Base-by-base conservation (phyloP, 176 grass and related monocot genomes). In the Oryza meyeriana region DNA sequence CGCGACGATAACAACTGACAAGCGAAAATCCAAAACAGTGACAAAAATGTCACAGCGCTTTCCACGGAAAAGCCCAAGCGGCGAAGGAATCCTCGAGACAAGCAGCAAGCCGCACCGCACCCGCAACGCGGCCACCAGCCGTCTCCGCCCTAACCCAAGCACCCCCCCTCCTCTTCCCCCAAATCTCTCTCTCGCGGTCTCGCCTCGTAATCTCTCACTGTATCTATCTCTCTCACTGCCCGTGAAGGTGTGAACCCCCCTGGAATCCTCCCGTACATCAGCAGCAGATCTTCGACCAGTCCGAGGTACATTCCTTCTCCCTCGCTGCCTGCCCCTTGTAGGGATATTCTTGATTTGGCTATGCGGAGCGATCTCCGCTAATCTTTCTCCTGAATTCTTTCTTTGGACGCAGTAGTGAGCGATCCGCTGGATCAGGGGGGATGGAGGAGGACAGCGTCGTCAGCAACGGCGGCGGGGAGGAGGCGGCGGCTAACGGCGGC, bases 381-480 rank as follows among this genome's bases (percentile, higher is more conserved):
- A 12, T 38, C 24, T 27, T 8, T 58, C 5, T 17, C 33, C 26
- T 28, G n/a, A 71, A 28, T 71, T 71, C 42, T 45, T 45, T 14
- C 11, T 45, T 44, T 70, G n/a, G 22, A 14, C 22, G n/a, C 11
- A 24, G 35, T 5, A 11, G 40, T 3, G 12, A 45, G 42, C 42
- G 12, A 45, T 45, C 42, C 42, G 42, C 0, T 5, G 3, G 40
- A 11, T 11, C 10, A 11, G 40, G 44, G 12, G 35, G 28, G 34
- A 86, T 81, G 85, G 85, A 81, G 20, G 80, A 83, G 45, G 62
- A 68, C 28, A 36, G 45, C 29, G 27, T 26, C 50, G 7, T 28
- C 57, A 31, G 25, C 32, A 66, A 64, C 69, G 39, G 69, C 67
- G 20, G 35, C 4, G 27, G 36, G 27, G n/a, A 28, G 70, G 70